Evolutionary conservation across 108 stramenopile genomes (phyloP), one percentile per base, ranked within the genome.

Genomic region (Nitzschia sp.): DNA sequence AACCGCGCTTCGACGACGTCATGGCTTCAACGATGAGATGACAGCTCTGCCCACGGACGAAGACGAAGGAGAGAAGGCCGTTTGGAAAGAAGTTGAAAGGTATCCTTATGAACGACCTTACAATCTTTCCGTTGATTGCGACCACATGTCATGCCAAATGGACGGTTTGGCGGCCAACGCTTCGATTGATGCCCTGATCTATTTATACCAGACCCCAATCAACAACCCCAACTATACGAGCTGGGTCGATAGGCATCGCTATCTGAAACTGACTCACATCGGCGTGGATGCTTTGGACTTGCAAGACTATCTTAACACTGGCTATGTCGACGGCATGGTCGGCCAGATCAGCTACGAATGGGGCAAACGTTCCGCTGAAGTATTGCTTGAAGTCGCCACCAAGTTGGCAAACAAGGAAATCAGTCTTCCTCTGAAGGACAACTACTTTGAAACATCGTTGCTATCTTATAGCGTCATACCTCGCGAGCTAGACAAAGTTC

Each of bases 331-430:
- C 30, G 82, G 78, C 8, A 42, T 83, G 32, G 78, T 83, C 8
- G 82, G 82, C 11, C 74, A 83, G 56, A 27, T 76, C n/a, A 74
- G 75, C 4, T 79, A 57, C 33, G 71, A 79, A 30, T 64, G 75
- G 64, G 78, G 82, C 0, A 38, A 18, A 1, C 25, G 38, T 31
- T 63, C 64, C 15, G 54, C 56, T 31, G 38, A 76, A 24, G 28
- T 56, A 17, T 30, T 76, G n/a, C 13, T 34, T 13, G 33, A 35
- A 18, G 17, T 13, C n/a, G 18, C 34, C 23, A 53, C 51, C 13
- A 25, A 53, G 24, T 6, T 19, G n/a, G 23, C 51, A 24, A 4
- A 15, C 18, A 13, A 13, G 6, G 9, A 42, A 13, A 6, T 42
- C 9, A 24, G 13, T n/a, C 6, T 53, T 53, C 51, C 51, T 59